Evolutionary conservation across 2,329 filamentous ascomycete genomes (phyloP), one percentile per base, ranked within the genome.

Genomic region (Fusarium sambucinum): DNA sequence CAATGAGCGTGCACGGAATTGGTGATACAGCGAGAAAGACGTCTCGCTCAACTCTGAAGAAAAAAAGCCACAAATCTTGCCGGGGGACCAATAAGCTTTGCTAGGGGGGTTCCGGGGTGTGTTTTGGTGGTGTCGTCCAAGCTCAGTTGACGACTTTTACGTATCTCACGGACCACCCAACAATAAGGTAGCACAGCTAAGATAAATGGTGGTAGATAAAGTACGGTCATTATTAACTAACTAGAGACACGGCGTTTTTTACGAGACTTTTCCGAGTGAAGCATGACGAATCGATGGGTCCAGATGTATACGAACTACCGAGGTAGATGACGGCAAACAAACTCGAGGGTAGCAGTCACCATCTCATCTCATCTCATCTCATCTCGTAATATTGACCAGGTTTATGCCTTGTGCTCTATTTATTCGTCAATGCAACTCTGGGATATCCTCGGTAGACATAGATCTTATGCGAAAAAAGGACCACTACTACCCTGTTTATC

Each of bases 21-120:
- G n/a, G 55, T 27, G 35, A 59, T 33, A 56, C 55, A 27, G 23
- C 23, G 23, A 25, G n/a, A n/a, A n/a, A n/a, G n/a, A n/a, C n/a
- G 23, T 25, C 23, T 25, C 23, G 23, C 23, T 25, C 23, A 25
- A n/a, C n/a, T n/a, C 23, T 27, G 11, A 4, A 37, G 30, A 30
- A 47, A 54, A n/a, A 46, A 55, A 46, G 37, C 47, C 47, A 50
- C 33, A 10, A 32, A 51, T 29, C 47, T 29, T 14, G 27, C 41
- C 29, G 50, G 50, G 21, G 25, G 29, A 9, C 6, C 25, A 38
- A 38, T 38, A 51, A 51, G n/a, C 33, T 51, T 51, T 51, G 19
- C 23, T 29, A 44, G 41, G 41, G 35, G 35, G 35, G 35, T 13
- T 30, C 11, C 11, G 6, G 35, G 35, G 41, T 13, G 38, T 11